Conservation (phyloP, 2,329 filamentous ascomycete species). For the Didymella pinodella region DNA sequence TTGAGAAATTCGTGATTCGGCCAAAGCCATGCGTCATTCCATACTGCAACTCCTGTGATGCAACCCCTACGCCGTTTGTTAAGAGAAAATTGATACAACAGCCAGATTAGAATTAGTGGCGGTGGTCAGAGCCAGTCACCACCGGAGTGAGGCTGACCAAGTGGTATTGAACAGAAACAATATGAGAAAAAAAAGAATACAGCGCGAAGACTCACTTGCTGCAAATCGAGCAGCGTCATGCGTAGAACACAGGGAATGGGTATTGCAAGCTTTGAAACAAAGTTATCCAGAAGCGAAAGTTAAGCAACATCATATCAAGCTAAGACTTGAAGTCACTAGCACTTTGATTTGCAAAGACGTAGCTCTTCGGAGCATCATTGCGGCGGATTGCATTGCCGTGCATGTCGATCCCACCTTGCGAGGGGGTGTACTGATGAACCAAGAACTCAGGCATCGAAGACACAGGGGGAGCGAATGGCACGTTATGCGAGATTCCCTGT, state of each 20-base stretch:
- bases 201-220: not conserved
- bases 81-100: conserved; percentile 7
- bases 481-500: conserved; percentile 43
- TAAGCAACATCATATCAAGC: not conserved
- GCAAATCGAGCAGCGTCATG: not conserved
- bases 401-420: conserved; percentile 48
- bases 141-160: conserved; percentile 2
- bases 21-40: conserved; percentile 14
- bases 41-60: conserved; percentile 17
- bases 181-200: not conserved
- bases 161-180: conserved; percentile 9
- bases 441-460: conserved; percentile 51
- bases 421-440: conserved; percentile 58
- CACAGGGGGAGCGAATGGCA: conserved; percentile 45
- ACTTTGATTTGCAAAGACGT: conserved; percentile 58
- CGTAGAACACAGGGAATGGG: not conserved
- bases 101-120: conserved; percentile 19
- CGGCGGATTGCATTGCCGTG: conserved; percentile 39
- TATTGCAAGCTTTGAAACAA: conserved; percentile 6
- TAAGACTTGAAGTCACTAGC: conserved; percentile 52
- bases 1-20: conserved; percentile 21
- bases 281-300: not conserved
- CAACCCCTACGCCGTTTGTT: conserved; percentile 16
- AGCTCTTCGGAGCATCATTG: conserved; percentile 53
- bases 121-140: not conserved